Base-by-base conservation (phyloP, 306 rosid genomes). In the Lathyrus aphaca region DNA sequence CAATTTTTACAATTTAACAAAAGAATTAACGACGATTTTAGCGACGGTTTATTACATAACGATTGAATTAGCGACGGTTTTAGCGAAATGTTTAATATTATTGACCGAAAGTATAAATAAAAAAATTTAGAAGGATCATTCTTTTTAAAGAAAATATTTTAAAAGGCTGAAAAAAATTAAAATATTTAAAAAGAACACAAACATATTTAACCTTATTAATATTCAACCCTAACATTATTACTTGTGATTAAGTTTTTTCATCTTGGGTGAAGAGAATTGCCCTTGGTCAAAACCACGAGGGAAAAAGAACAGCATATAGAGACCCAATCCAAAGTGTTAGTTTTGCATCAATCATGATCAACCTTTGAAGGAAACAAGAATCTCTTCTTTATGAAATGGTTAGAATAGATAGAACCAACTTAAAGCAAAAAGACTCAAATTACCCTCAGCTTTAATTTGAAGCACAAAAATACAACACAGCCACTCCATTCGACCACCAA, bases 261-360 rank as follows among this genome's bases (percentile, higher is more conserved):
- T 42, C 38, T 1, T 6, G 0, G 43, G 13, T 27, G 37, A 44
- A 57, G 45, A 61, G 59, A 68, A 67, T 5, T 30, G 19, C 49
- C 73, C 68, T 71, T 42, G 68, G 81, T 79, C 78, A 75, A 81
- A 79, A 71, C 73, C 77, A 78, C 17, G 42, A 72, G 80, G 11
- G 42, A 46, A 76, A 60, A 78, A 69, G 76, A 74, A 77, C 1
- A 49, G 58, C 14, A 27, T 39, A 38, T 38, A 43, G 17, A 14
- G 7, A 13, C 16, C 17, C 17, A 67, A 74, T 14, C 27, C 46
- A 27, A 54, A 63, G 67, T 40, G 35, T 75, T 70, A 63, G 76
- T 50, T 66, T 14, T 56, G 64, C 46, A 56, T 64, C 29, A 7
- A n/a, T 46, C 57, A 18, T 50, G 14, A 72, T 60, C 54, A 44